phyloP scores from a whole-genome alignment of 371 early-diverging fungal genomes.

The Phascolomyces articulosus region DNA sequence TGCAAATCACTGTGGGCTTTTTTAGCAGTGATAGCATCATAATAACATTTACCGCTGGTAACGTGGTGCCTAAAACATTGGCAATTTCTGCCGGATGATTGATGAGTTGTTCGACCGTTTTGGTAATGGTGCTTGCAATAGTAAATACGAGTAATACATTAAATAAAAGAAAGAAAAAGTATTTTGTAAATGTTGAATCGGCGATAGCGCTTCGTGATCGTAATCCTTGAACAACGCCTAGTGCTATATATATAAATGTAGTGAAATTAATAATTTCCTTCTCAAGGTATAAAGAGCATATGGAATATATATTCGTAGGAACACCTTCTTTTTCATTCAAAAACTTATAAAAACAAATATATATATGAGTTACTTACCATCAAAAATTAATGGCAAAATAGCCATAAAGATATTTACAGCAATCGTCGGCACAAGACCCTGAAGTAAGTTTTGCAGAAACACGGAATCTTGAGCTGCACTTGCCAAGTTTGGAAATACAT shows the following conservation, averaged over 20 bases:
- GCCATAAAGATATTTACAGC: slow-evolving; percentile 56
- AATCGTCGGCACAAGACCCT: slow-evolving; percentile 57
- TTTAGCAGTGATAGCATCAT: no score
- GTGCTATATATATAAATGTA: slow-evolving; percentile 18
- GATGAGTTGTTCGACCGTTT: slow-evolving; percentile 45
- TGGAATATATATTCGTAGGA: no score
- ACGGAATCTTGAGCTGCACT: slow-evolving; percentile 17
- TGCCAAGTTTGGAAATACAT: slow-evolving; percentile 25
- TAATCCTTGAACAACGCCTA: slow-evolving; percentile 46
- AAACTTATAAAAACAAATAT: background rate
- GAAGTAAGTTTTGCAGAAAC: slow-evolving; percentile 39
- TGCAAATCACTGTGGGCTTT: no score
- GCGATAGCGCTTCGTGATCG: slow-evolving; percentile 46
- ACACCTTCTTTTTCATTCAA: no score
- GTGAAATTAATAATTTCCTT: no score
- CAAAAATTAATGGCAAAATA: slow-evolving; percentile 64
- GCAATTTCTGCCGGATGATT: slow-evolving; percentile 62
- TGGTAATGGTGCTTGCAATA: slow-evolving; percentile 71
- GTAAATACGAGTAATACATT: slow-evolving; percentile 87
- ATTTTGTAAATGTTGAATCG: slow-evolving; percentile 57
- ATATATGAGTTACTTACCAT: slow-evolving; percentile 26
- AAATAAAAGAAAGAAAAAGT: slow-evolving; percentile 88
- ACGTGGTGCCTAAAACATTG: slow-evolving; percentile 57
- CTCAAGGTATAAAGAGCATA: no score
- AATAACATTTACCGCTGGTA: slow-evolving; percentile 56